Base-by-base conservation (phyloP, 805 yeast genomes). In the Metschnikowia orientalis region DNA sequence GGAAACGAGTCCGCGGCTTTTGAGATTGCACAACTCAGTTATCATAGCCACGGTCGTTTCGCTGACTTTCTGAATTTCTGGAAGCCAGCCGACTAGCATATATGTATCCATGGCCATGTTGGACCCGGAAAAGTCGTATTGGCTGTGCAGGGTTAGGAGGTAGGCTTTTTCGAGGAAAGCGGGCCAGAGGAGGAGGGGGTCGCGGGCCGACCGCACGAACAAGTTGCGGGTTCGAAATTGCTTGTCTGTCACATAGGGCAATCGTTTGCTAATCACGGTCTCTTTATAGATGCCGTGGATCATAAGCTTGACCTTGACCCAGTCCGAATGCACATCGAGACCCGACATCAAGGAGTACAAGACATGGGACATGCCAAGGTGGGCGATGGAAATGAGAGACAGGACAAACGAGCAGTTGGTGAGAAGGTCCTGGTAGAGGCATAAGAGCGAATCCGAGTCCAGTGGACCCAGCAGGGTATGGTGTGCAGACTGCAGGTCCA, bases 111-210 rank as follows among this genome's bases (percentile, higher is more conserved):
- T 61, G 2, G 82, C 81, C 48, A 84, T 75, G 51, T 87, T 85
- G 0, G 95, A 85, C 0, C 96, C 96, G 1, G 53, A 48, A 28
- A 77, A 73, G n/a, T 62, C 61, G 45, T 81, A 81, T 3, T 86
- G 81, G 2, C 62, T 58, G 1, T 77, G 75, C 56, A 68, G 55
- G 0, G 81, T 52, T 45, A 75, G 74, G 38, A 87, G 59, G 48
- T 75, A 82, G 0, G 94, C 92, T 46, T 82, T 79, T 53, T 88
- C 95, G 1, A 84, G 42, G n/a, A 85, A 44, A 0, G 85, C 81
- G 0, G 89, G 89, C 83, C 87, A 79, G 4, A 54, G 44, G 3
- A 74, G 42, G 1, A 41, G 20, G 3, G 45, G 51, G 36, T 63
- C 56, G 2, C 59, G 34, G 4, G 44, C 37, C 4, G 76, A 71